Conservation (phyloP, 257 asterid species). For the Ajuga chamaepitys region DNA sequence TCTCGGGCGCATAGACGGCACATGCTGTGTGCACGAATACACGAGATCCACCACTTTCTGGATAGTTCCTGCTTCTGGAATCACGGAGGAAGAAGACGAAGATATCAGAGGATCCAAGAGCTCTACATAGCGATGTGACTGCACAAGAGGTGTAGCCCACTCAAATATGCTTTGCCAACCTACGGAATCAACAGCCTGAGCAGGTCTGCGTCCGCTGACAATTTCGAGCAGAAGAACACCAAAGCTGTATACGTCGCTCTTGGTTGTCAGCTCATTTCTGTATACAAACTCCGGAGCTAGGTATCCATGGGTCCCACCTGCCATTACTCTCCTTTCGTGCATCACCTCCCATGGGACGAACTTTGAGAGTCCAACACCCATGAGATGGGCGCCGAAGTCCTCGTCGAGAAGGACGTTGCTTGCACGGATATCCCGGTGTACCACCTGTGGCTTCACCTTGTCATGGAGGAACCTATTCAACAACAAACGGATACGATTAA, state of each 20-base stretch:
- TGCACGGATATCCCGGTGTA: slow-evolving; percentile 90
- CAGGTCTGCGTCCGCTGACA: slow-evolving; percentile 86
- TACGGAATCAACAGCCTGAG: slow-evolving; percentile 91
- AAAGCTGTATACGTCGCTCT: slow-evolving; percentile 98
- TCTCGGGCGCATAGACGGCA: slow-evolving; percentile 96
- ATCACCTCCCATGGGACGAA: slow-evolving; percentile 95
- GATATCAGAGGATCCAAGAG: slow-evolving; percentile 82
- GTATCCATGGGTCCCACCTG: slow-evolving; percentile 98
- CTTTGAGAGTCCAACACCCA: slow-evolving; percentile 97
- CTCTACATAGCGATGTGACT: slow-evolving; percentile 73
- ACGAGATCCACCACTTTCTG: slow-evolving; percentile 97
- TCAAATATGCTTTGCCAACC: slow-evolving; percentile 99
- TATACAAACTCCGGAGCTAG: slow-evolving; percentile 98
- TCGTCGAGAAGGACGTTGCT: slow-evolving; percentile 91
- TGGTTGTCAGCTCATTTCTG: slow-evolving; percentile 90
- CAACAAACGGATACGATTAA: neutral
- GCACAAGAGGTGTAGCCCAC: slow-evolving; percentile 98
- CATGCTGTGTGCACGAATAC: slow-evolving; percentile 94
- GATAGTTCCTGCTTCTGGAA: slow-evolving; percentile 71
- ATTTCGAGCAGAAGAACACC: slow-evolving; percentile 95
- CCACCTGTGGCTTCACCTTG: slow-evolving; percentile 99
- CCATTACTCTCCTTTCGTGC: slow-evolving; percentile 95
- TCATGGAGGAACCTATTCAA: slow-evolving; percentile 81
- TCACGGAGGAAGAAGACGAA: slow-evolving; percentile 58
- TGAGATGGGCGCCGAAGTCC: slow-evolving; percentile 87